Base-by-base conservation (phyloP, 495 filamentous ascomycete genomes). In the Tuber calosporum region DNA sequence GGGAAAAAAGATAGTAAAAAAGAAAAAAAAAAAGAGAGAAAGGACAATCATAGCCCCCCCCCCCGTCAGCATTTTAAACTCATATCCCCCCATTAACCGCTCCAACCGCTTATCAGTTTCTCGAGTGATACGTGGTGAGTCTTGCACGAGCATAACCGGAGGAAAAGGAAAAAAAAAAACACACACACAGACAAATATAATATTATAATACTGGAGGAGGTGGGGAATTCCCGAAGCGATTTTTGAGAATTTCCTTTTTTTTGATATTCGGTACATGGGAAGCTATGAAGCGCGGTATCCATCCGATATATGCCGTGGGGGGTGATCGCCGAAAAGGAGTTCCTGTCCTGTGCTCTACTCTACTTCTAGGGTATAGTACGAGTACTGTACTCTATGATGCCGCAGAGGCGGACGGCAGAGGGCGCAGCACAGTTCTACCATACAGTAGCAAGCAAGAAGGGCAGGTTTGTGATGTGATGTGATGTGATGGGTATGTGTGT, bases 11-110 rank as follows among this genome's bases (percentile, higher is more conserved):
- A 15, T 13, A 15, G 42, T 4, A 43, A 43, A 41, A 15, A 41
- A 41, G 37, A 6, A 38, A 6, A 38, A 2, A 38, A 38, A 38
- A 40, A 40, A 40, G 39, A 53, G 11, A 26, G 26, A 53, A n/a
- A 53, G 26, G 26, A 53, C 48, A 26, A 8, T 9, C 22, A 26
- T 53, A 7, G 22, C n/a, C n/a, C n/a, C n/a, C n/a, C n/a, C 13
- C 53, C 26, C 26, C 26, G 26, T 62, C 53, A 30, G 53, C 53
- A 62, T 62, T 62, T 62, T 62, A 62, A 62, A 62, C 53, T 62
- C 19, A 62, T 62, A n/a, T n/a, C n/a, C 11, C n/a, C 9, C 53
- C 53, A 30, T 17, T 34, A 62, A 62, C 53, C 53, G 53, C 53
- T 26, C 17, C 53, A 62, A 62, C 53, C 53, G 13, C 53, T 2